Base-by-base conservation (phyloP, 129 eudicot species). In the Silybum marianum region DNA sequence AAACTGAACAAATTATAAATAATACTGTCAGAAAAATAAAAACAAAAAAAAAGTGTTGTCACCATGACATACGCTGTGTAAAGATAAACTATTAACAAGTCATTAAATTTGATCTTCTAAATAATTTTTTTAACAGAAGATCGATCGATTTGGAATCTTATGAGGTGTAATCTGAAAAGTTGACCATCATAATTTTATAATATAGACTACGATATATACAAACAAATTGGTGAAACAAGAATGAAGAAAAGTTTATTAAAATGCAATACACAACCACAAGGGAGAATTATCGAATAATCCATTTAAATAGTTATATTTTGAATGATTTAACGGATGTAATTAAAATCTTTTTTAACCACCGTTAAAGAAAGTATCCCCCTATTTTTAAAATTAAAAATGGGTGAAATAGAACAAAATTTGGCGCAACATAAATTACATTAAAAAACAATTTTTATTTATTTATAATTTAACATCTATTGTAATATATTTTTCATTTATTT, bases 121-220 rank as follows among this genome's bases (percentile, higher is more conserved):
- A 62, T 62, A 9, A 39, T 62, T 62, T 62, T 62, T 78, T 68
- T 2, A 16, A 34, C 10, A 13, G 3, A 36, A 68, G 40, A 78
- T 69, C 30, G 48, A 69, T n/a, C 69, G 51, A 78, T 78, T 69
- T 78, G 76, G 82, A 78, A 78, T 78, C 68, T 69, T 69, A 34
- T 78, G 68, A 78, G 65, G 36, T 46, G 82, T 78, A 44, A 78
- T 78, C 23, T n/a, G 23, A 78, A 69, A 39, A 70, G 69, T 78
- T 78, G 82, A 78, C 76, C n/a, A 28, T 44, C 74, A 7, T 46
- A 44, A 69, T 19, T n/a, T 7, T 46, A 26, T 10, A 68, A 68
- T 67, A n/a, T 6, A 26, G 71, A 32, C 21, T 58, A 58, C 26
- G 8, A 4, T 32, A 32, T 32, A 78, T 13, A 69, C 42, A 42